Evolutionary conservation across 768 basidiomycete genomes (phyloP).

Genomic region (Russula sp.): DNA sequence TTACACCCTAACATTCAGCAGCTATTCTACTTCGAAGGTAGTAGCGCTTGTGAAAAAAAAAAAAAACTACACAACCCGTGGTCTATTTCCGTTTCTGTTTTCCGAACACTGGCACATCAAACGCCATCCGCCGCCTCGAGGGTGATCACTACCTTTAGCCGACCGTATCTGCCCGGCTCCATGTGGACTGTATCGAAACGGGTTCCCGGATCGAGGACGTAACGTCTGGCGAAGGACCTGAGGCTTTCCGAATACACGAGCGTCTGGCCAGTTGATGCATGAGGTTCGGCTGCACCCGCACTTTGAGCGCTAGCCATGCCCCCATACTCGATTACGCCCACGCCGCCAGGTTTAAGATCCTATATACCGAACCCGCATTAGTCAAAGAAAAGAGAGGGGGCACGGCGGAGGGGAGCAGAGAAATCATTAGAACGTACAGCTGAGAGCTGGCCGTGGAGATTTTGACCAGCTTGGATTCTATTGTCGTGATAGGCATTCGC

Average conservation of each 20-base stretch:
- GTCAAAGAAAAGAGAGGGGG: background rate
- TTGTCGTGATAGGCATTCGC: background rate
- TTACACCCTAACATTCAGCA: background rate
- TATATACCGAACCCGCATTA: background rate
- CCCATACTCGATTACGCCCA: no score
- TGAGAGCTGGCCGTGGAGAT: background rate
- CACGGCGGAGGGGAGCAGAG: background rate
- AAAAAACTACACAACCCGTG: background rate
- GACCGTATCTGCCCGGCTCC: background rate
- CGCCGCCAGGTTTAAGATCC: background rate
- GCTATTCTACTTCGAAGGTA: background rate
- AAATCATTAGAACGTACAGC: background rate
- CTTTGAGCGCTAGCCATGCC: background rate
- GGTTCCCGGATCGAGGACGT: constrained; percentile 1
- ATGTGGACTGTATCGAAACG: background rate
- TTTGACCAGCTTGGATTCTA: background rate
- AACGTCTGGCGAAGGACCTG: background rate
- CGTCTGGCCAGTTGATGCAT: background rate
- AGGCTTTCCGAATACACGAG: background rate
- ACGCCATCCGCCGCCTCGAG: constrained; percentile 1
- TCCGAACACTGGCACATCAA: background rate
- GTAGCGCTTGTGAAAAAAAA: background rate
- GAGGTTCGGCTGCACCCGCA: background rate
- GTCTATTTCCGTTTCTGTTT: background rate
- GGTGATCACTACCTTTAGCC: background rate